A percentile compares a stretch with the other conserved stretches of the same genome.
Conservation (phyloP, 1,284 basidiomycete genomes). For the Fomitopsis pinicola region DNA sequence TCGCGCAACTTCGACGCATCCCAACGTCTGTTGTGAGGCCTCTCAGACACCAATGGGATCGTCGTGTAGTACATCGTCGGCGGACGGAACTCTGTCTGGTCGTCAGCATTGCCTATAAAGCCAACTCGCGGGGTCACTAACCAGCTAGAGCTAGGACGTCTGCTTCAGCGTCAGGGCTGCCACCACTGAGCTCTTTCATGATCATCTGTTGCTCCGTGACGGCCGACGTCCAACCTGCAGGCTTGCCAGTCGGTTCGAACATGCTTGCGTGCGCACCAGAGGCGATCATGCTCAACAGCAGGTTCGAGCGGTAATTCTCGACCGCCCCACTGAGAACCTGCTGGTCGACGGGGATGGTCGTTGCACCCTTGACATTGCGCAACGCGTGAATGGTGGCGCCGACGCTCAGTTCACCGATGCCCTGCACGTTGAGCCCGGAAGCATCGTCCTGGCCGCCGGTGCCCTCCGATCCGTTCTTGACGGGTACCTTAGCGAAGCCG, state of each 20-base stretch:
- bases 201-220: conserved; percentile 94
- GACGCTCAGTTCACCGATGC: conserved; percentile 76
- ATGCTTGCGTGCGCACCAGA: conserved; percentile 72
- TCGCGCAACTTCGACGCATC: conserved; percentile 95
- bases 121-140: conserved; percentile 34
- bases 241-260: conserved; percentile 54
- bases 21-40: conserved; percentile 82
- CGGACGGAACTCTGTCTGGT: conserved; percentile 67
- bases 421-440: conserved; percentile 63
- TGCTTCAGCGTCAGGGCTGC: conserved; percentile 71
- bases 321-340: conserved; percentile 87
- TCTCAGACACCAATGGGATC: conserved; percentile 82
- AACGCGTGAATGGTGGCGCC: conserved; percentile 85
- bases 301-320: conserved; percentile 91
- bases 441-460: conserved; percentile 57
- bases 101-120: conserved; percentile 1
- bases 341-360: conserved; percentile 84
- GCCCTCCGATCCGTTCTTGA: conserved; percentile 76
- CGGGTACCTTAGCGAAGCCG: conserved; percentile 94
- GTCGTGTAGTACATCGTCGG: conserved; percentile 93
- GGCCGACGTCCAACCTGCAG: conserved; percentile 59
- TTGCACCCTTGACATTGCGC: conserved; percentile 80
- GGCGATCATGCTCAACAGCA: conserved; percentile 86
- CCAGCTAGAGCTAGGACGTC: conserved; percentile 83
- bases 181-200: conserved; percentile 85